Evolutionary conservation across 1,139 yeast species (phyloP).

Genomic region (Insectozyma bohioensis): DNA sequence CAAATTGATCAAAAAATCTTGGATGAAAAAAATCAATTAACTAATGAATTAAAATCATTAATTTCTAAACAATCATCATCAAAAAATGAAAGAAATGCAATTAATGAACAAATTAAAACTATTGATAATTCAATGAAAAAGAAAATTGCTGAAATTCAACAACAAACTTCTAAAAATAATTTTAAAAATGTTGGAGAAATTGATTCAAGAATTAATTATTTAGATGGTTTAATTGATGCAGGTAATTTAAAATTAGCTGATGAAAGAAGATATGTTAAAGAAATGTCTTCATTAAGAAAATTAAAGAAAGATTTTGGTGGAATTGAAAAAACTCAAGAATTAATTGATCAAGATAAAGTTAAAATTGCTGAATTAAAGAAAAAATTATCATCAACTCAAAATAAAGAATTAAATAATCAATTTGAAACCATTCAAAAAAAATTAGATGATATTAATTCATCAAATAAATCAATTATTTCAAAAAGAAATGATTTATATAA

Average conservation of each 20-base stretch:
- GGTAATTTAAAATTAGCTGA: constrained; percentile 88
- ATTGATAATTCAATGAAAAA: constrained; percentile 74
- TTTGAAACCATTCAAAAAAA: constrained; percentile 63
- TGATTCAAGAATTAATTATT: constrained; percentile 65
- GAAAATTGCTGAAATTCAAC: constrained; percentile 72
- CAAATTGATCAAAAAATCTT: constrained; percentile 42
- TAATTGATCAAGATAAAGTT: constrained; percentile 77
- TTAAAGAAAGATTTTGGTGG: constrained; percentile 76
- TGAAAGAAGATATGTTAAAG: constrained; percentile 84
- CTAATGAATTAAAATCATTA: constrained; percentile 62
- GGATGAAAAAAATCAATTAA: constrained; percentile 65
- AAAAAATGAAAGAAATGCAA: constrained; percentile 65
- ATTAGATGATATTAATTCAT: constrained; percentile 57
- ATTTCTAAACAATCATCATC: constrained; percentile 65
- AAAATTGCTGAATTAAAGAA: constrained; percentile 77
- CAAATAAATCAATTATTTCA: constrained; percentile 64
- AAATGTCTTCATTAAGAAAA: constrained; percentile 81
- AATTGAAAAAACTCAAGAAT: constrained; percentile 72
- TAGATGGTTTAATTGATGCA: constrained; percentile 74
- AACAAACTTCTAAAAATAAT: constrained; percentile 65
- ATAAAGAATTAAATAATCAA: constrained; percentile 60
- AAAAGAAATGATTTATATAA: constrained; percentile 64
- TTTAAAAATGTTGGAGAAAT: constrained; percentile 79
- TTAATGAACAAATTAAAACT: constrained; percentile 71
- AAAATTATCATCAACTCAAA: constrained; percentile 60